phyloP scores from a whole-genome alignment of 805 yeast genomes.

The Hanseniaspora guilliermondii region DNA sequence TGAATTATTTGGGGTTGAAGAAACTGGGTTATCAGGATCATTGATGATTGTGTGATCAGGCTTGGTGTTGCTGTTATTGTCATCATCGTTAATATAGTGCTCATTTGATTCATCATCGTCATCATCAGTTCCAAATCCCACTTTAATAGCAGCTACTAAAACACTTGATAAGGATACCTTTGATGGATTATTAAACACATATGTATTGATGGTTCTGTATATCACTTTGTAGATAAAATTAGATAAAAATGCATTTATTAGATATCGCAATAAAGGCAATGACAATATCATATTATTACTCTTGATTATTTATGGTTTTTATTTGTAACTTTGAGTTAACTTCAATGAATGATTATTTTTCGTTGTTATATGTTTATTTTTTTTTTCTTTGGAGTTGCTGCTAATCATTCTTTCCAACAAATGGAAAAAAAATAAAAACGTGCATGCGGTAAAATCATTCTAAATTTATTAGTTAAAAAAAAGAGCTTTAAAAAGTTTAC shows the following conservation, averaged over 20 bases:
- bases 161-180: not conserved
- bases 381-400: no score
- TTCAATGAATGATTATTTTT: no score
- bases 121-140: constrained; percentile 10
- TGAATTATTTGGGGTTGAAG: constrained; percentile 15
- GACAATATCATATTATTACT: not conserved
- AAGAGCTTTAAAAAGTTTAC: no score
- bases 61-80: not conserved
- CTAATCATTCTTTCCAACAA: no score
- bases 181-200: not conserved
- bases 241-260: not conserved
- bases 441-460: no score
- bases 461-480: no score
- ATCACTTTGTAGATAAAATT: constrained; percentile 1
- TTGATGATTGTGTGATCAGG: not conserved
- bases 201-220: constrained; percentile 2
- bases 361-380: no score
- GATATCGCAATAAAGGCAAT: not conserved
- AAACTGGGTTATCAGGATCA: not conserved
- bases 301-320: not conserved
- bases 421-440: no score
- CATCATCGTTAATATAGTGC: not conserved
- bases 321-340: not conserved
- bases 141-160: constrained; percentile 9
- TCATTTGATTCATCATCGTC: constrained; percentile 10